Evolutionary conservation across 768 basidiomycete species (phyloP), one percentile per base, ranked within the genome.

Genomic region (Lanmaoa pseudosensibilis): DNA sequence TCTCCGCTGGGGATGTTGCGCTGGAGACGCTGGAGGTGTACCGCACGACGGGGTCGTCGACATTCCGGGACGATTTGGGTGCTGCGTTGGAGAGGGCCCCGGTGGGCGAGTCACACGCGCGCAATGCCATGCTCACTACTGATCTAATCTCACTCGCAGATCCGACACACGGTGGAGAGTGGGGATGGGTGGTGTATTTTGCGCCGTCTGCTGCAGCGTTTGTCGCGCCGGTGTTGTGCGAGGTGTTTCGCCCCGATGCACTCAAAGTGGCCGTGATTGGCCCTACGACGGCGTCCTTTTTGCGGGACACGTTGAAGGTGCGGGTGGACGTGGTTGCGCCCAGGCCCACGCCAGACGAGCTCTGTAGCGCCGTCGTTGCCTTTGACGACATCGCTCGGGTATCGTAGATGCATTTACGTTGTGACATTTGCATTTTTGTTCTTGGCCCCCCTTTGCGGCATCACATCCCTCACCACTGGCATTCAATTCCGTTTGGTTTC

Each of bases 141-240:
- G 7, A 27, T 27, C 40, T 46, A 48, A 32, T 23, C 21, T 44
- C 25, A 1, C 40, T 27, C n/a, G 46, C 40, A 56, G 49, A 25
- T 15, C 34, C 48, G 18, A 27, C 48, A 27, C 11, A 27, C 37
- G 25, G 12, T 39, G 23, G 56, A 11, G 46, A 25, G 7, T 85
- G 84, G 81, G 63, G 67, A 11, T 92, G 90, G 90, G 81, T 90
- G 2, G 81, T 86, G 19, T 83, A 82, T 65, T 92, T 92, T 62
- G 87, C 90, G 0, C 90, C 90, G 5, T 92, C 90, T 1, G 80
- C 82, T 3, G 86, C 87, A 1, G 77, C 77, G 25, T 80, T 82
- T 46, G 84, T 80, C 18, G 68, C 74, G 8, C 87, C 87, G 2
- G 66, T 75, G 12, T 58, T 92, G 36, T 68, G 66, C 9, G 65